Evolutionary conservation across 2,329 filamentous ascomycete genomes (phyloP).

Genomic region (Aspergillus glaucus): DNA sequence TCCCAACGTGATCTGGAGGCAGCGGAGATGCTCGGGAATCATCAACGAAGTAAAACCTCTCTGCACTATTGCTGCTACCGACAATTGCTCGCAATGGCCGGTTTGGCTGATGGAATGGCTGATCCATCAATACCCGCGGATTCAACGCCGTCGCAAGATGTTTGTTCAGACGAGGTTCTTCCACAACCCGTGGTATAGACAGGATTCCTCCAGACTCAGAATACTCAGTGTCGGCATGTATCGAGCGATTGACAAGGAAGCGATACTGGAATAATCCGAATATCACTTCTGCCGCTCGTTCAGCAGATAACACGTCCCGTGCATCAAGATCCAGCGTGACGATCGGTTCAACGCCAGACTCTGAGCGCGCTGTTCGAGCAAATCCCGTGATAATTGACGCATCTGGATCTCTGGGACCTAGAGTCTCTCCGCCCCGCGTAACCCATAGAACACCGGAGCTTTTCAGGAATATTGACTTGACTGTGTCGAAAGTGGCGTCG

Average conservation of each 20-base stretch:
- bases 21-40: conserved; percentile 4
- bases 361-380: conserved; percentile 20
- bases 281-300: conserved; percentile 7
- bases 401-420: conserved; percentile 8
- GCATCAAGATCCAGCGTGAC: conserved; percentile 19
- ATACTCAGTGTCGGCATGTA: conserved; percentile 19
- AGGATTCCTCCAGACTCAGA: conserved; percentile 15
- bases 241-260: conserved; percentile 1
- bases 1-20: conserved; percentile 20
- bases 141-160: conserved; percentile 2
- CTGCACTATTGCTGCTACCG: not conserved
- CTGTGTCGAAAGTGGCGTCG: conserved; percentile 2
- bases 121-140: not conserved
- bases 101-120: conserved; percentile 9
- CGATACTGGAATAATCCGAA: conserved; percentile 6
- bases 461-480: conserved; percentile 13
- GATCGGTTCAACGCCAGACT: conserved; percentile 16
- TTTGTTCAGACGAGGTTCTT: conserved; percentile 5
- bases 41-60: conserved; percentile 6
- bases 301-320: conserved; percentile 1
- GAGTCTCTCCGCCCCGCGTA: conserved; percentile 10
- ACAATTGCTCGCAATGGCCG: conserved; percentile 7
- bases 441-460: conserved; percentile 19
- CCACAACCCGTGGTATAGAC: conserved; percentile 18
- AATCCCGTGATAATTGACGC: conserved; percentile 16